These are phyloP conservation scores for Moniliella sp. DNA, from an alignment of 1,284 basidiomycete species.

Conservation along the genomic window DNA sequence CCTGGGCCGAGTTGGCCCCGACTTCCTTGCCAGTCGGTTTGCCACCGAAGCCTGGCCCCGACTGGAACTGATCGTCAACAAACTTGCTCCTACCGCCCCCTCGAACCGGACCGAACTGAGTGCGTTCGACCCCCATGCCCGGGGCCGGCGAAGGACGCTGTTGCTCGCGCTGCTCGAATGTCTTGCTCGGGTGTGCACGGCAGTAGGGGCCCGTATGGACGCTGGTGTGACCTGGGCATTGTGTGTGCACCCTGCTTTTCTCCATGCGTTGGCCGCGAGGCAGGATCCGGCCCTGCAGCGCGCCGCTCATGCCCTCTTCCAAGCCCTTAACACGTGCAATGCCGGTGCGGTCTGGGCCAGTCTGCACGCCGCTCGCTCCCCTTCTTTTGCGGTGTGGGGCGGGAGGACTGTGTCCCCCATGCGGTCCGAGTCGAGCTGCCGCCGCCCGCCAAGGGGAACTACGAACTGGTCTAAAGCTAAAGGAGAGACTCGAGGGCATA, in stretches of 20 bases:
- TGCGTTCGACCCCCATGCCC: not conserved
- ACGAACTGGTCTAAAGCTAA: no score
- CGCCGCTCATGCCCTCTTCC: not conserved
- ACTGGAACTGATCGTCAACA: not conserved
- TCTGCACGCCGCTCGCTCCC: no score
- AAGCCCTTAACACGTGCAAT: not conserved
- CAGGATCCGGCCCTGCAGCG: not conserved
- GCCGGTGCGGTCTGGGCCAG: conserved; percentile 1
- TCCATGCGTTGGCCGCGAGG: not conserved
- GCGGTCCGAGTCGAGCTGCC: no score
- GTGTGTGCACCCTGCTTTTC: not conserved
- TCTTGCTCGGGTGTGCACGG: not conserved
- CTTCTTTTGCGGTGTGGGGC: no score
- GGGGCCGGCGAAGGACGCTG: not conserved
- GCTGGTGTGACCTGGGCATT: not conserved
- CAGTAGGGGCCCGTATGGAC: not conserved
- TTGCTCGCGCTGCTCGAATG: not conserved
- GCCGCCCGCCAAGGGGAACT: no score
- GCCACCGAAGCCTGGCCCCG: not conserved
- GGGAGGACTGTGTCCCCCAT: no score
- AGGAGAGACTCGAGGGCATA: no score
- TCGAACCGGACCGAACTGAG: not conserved
- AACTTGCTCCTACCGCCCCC: not conserved
- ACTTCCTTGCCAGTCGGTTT: not conserved
- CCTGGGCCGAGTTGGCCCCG: not conserved